Percentiles rank a stretch among this genome's conserved stretches.
Evolutionary conservation across 225 moss, liverwort and hornwort species (phyloP).

Genomic region (Pleurozium schreberi): DNA sequence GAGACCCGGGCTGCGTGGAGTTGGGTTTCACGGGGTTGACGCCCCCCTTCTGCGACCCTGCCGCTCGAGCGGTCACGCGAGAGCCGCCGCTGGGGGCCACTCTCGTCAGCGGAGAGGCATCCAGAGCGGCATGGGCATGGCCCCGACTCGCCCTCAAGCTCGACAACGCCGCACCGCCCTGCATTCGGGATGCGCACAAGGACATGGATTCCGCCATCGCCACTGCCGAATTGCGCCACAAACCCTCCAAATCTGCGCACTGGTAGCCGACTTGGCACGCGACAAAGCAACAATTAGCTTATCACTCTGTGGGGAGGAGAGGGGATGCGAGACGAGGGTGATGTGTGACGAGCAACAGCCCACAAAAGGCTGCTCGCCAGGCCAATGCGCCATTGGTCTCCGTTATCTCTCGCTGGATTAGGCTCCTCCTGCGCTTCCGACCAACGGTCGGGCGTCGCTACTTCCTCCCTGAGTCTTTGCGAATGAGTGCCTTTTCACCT

Average conservation of each 20-base stretch:
- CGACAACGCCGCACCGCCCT: slow-evolving; percentile 15
- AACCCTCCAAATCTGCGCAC: not conserved
- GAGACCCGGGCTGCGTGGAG: slow-evolving; percentile 14
- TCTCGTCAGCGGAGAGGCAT: not conserved
- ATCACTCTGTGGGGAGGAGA: not conserved
- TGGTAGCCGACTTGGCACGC: not conserved
- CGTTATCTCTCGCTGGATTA: slow-evolving; percentile 24
- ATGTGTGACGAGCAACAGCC: not conserved
- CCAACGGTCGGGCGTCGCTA: not conserved
- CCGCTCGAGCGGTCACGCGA: not conserved
- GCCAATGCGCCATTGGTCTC: slow-evolving; percentile 8
- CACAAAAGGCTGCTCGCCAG: not conserved
- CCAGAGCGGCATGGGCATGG: not conserved
- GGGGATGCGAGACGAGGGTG: not conserved
- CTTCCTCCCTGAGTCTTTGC: not conserved
- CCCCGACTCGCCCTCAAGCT: slow-evolving; percentile 16
- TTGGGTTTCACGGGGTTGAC: slow-evolving; percentile 42
- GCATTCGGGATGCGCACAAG: slow-evolving; percentile 24
- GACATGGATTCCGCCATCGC: slow-evolving; percentile 41
- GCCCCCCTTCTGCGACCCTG: slow-evolving; percentile 22
- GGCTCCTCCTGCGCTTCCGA: not conserved
- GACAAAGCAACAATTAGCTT: not conserved
- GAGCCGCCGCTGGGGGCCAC: not conserved
- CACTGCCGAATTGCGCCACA: not conserved
- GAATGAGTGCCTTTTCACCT: not conserved